Base-by-base conservation (phyloP, 1,284 basidiomycete species). In the Xerocomus nothofagi region DNA sequence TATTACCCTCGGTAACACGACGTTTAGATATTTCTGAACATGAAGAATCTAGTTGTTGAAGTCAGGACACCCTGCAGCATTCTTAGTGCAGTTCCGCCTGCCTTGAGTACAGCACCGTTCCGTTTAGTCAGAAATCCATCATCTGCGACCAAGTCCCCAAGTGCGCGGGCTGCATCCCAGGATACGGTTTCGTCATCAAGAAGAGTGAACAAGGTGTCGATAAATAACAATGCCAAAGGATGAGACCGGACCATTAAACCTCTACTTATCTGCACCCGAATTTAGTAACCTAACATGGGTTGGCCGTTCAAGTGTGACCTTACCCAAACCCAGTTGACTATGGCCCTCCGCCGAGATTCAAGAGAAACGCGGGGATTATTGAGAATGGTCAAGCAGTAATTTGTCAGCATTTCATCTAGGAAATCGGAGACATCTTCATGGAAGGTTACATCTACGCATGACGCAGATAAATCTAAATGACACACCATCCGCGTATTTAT, bases 11-110 rank as follows among this genome's bases (percentile, higher is more conserved):
- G 93, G 92, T 12, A 98, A 73, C 7, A 93, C 73, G 21, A 71
- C 69, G 47, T 80, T 86, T 61, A 92, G 87, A 58, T 91, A 88
- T 67, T 86, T 91, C 67, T 99, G 96, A 29, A 86, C 83, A 69
- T 91, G 84, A 17, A 97, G 73, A 32, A 93, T 77, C 93, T 96
- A 44, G 30, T 29, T 8, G 23, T 44, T n/a, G 52, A 21, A 26
- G 23, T 47, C 23, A 46, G 49, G 14, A 15, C 15, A 36, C 56
- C 10, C 36, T 7, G 30, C 14, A 15, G 3, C 14, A 50, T 31
- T 31, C 20, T 42, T 11, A 39, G 17, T 1, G 11, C 29, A 30
- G 6, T 23, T 32, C 4, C 23, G 26, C 73, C 44, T 50, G 92
- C 94, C 75, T 84, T 87, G 31, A 91, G 73, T 6, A 88, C 77